A percentile compares a stretch with the other conserved stretches of the same genome.
phyloP scores from a whole-genome alignment of 495 filamentous ascomycete species.

The Hyaloscypha variabilis region DNA sequence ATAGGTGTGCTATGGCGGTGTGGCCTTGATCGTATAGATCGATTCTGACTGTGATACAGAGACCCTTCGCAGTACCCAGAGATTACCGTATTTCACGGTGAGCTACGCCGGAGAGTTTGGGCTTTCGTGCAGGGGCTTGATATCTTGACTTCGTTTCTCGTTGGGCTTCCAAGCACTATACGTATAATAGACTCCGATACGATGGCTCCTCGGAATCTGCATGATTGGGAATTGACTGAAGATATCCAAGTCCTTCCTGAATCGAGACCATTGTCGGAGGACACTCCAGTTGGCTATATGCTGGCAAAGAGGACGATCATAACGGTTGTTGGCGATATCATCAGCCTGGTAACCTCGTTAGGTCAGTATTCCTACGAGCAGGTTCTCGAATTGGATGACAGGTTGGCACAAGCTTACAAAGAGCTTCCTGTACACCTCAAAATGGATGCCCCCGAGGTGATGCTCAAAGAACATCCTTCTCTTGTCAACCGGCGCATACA shows the following conservation, averaged over 20 bases:
- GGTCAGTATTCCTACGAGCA: constrained; percentile 57
- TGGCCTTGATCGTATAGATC: constrained; percentile 24
- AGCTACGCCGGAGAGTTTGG: constrained; percentile 43
- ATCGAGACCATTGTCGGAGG: constrained; percentile 44
- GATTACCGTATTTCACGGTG: constrained; percentile 80
- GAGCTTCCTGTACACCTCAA: constrained; percentile 27
- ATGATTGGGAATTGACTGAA: constrained; percentile 51
- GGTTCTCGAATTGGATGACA: constrained; percentile 65
- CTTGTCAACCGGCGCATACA: constrained; percentile 69
- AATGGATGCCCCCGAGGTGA: constrained; percentile 51
- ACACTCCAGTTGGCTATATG: constrained; percentile 51
- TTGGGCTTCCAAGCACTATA: constrained; percentile 40
- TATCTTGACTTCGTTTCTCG: constrained; percentile 37
- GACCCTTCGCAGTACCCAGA: constrained; percentile 83
- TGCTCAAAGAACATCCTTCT: constrained; percentile 59
- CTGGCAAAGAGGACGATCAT: constrained; percentile 47
- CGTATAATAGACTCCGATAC: constrained; percentile 35
- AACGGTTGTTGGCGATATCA: constrained; percentile 40
- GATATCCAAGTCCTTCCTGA: constrained; percentile 45
- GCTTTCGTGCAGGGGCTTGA: constrained; percentile 36
- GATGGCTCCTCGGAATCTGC: constrained; percentile 34
- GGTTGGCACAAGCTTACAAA: constrained; percentile 26
- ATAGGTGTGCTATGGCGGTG: constrained; percentile 35
- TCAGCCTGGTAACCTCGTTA: constrained; percentile 30
- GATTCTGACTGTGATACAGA: constrained; percentile 38